A percentile compares a stretch with the other conserved stretches of the same genome.
Conservation (phyloP, 306 rosid genomes). For the Pyrus betulifolia region DNA sequence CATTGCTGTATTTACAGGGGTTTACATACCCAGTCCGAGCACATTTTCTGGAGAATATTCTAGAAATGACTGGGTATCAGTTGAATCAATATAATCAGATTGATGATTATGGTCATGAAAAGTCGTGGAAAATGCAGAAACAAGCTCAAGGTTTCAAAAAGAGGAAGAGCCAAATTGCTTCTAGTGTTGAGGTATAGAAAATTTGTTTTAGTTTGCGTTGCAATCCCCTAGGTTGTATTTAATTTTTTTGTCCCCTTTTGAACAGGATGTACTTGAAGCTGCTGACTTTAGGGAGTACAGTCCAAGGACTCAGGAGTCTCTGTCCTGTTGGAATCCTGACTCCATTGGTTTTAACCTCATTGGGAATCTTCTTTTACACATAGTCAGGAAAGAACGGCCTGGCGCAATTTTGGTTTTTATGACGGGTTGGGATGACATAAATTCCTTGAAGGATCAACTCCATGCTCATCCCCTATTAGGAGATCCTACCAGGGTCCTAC, state of each 20-base stretch:
- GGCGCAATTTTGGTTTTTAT: slow-evolving; percentile 55
- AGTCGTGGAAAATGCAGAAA: slow-evolving; percentile 51
- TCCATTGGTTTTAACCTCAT: slow-evolving; percentile 56
- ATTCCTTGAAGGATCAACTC: slow-evolving; percentile 47
- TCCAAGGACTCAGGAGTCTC: slow-evolving; percentile 34
- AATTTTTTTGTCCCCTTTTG: not conserved
- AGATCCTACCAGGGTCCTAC: slow-evolving; percentile 46
- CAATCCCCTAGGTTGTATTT: not conserved
- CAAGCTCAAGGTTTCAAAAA: slow-evolving; percentile 36
- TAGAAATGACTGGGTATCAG: slow-evolving; percentile 45
- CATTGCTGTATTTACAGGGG: slow-evolving; percentile 29
- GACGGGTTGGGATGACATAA: slow-evolving; percentile 68
- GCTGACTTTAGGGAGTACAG: slow-evolving; percentile 34
- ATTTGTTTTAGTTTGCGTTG: not conserved
- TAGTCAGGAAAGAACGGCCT: slow-evolving; percentile 38
- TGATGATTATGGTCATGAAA: slow-evolving; percentile 62
- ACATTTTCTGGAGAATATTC: slow-evolving; percentile 45
- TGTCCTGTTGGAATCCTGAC: slow-evolving; percentile 50
- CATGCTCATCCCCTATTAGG: slow-evolving; percentile 50
- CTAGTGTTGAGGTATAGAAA: slow-evolving; percentile 41
- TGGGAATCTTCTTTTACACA: slow-evolving; percentile 38
- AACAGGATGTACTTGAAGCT: slow-evolving; percentile 44
- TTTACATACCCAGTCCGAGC: slow-evolving; percentile 49
- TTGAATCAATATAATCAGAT: slow-evolving; percentile 43
- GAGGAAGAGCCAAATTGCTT: slow-evolving; percentile 52